phyloP scores from a whole-genome alignment of 192 early-diverging fungal species.

The Mortierella hygrophila region DNA sequence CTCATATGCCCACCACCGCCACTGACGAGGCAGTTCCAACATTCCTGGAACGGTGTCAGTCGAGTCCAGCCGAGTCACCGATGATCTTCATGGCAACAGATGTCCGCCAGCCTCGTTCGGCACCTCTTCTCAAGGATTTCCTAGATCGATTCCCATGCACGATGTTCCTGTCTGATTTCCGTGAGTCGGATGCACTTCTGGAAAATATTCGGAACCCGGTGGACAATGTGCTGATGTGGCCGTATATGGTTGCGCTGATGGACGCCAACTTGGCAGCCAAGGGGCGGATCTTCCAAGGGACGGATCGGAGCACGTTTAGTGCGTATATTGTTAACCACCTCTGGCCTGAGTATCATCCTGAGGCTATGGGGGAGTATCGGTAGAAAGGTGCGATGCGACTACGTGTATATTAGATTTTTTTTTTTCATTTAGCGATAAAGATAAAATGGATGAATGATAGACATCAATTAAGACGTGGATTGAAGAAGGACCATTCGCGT shows the following conservation, averaged over 20 bases:
- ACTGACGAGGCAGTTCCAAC: slow-evolving; percentile 1
- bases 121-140: slow-evolving; percentile 28
- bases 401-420: background rate
- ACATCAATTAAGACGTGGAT: too few relatives aligned
- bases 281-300: slow-evolving; percentile 39
- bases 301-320: slow-evolving; percentile 51
- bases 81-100: slow-evolving; percentile 66
- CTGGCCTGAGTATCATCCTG: slow-evolving; percentile 45
- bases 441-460: too few relatives aligned
- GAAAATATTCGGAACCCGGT: slow-evolving; percentile 30
- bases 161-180: slow-evolving; percentile 54
- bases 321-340: slow-evolving; percentile 42
- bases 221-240: slow-evolving; percentile 36
- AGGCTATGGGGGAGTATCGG: background rate
- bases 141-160: slow-evolving; percentile 57
- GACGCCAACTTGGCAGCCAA: slow-evolving; percentile 47
- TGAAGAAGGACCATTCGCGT: too few relatives aligned
- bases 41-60: slow-evolving; percentile 31
- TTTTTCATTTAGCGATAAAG: too few relatives aligned
- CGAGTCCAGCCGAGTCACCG: slow-evolving; percentile 32
- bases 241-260: slow-evolving; percentile 46
- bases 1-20: background rate
- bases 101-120: slow-evolving; percentile 45
- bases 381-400: too few relatives aligned
- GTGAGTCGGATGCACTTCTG: slow-evolving; percentile 21